These are phyloP conservation scores for Chlorella vulgaris DNA, from an alignment of 139 green algal species.

Conservation along the genomic window DNA sequence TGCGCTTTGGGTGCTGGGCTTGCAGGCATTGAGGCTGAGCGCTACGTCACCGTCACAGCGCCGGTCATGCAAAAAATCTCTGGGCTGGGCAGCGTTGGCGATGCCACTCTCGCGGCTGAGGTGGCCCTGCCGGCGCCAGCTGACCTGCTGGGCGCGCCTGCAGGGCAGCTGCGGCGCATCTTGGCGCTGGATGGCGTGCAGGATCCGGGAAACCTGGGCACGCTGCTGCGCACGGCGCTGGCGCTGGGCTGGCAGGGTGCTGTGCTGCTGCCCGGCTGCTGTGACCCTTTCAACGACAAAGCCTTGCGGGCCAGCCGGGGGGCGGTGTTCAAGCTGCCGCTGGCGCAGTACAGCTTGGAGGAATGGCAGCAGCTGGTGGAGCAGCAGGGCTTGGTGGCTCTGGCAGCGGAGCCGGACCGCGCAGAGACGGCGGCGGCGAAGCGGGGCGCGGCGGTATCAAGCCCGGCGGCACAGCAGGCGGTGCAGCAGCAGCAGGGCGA, in stretches of 20 bases:
- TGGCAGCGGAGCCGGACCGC: constrained; percentile 6
- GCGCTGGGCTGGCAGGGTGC: constrained; percentile 81
- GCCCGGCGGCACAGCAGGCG: not conserved
- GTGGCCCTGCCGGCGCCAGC: constrained; percentile 42
- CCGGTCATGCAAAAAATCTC: constrained; percentile 69
- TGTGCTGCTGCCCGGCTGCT: constrained; percentile 81
- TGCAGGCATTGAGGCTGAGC: constrained; percentile 35
- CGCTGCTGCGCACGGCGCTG: constrained; percentile 64
- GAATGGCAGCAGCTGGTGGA: constrained; percentile 27
- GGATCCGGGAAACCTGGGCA: constrained; percentile 18
- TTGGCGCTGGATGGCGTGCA: constrained; percentile 76
- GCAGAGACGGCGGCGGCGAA: not conserved
- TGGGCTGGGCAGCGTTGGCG: constrained; percentile 55
- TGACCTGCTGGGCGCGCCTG: constrained; percentile 29
- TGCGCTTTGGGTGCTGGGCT: no score
- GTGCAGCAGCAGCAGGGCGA: not conserved
- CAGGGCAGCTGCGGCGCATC: constrained; percentile 47
- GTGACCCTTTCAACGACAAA: constrained; percentile 83
- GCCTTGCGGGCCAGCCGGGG: constrained; percentile 46
- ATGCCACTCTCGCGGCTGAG: constrained; percentile 45
- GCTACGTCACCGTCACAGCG: constrained; percentile 46
- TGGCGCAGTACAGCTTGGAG: constrained; percentile 33
- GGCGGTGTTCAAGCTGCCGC: constrained; percentile 53
- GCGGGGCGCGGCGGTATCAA: not conserved
- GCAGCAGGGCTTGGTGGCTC: not conserved